Evolutionary conservation across 208 protist genomes (phyloP).

Genomic region (Leishmania gerbilli): DNA sequence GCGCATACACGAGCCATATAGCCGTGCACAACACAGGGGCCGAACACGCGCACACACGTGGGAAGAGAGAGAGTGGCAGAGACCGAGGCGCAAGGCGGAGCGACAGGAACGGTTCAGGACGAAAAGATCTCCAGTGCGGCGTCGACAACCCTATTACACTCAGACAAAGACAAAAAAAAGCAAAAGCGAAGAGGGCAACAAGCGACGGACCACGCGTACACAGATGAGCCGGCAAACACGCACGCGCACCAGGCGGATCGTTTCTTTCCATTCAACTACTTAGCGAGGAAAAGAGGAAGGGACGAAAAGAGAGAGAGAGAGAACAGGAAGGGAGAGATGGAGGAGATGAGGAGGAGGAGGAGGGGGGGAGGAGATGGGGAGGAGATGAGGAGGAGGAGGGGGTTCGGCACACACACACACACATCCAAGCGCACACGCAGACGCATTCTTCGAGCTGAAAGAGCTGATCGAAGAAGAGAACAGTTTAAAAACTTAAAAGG

Average conservation of each 20-base stretch:
- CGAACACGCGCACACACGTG: not conserved
- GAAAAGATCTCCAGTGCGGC: not conserved
- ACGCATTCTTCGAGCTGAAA: not conserved
- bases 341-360: too few species aligned
- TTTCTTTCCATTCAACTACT: not conserved
- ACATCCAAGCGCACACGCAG: not conserved
- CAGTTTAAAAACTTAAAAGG: not conserved
- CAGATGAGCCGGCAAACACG: not conserved
- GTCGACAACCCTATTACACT: not conserved
- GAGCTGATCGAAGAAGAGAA: not conserved
- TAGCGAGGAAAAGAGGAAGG: not conserved
- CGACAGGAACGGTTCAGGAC: not conserved
- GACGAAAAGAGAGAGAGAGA: not conserved
- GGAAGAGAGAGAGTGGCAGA: not conserved
- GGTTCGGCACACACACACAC: not conserved
- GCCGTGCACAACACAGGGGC: not conserved
- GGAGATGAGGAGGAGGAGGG: too few species aligned
- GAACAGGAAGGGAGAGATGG: not conserved
- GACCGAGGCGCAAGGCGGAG: not conserved
- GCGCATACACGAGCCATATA: not conserved
- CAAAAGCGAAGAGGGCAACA: not conserved
- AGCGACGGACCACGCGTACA: not conserved
- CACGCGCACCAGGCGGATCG: not conserved
- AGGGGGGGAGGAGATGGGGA: not conserved
- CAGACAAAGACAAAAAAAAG: not conserved